These are phyloP conservation scores for Globisporangium parvum DNA, from an alignment of 352 stramenopile genomes.

Conservation along the genomic window DNA sequence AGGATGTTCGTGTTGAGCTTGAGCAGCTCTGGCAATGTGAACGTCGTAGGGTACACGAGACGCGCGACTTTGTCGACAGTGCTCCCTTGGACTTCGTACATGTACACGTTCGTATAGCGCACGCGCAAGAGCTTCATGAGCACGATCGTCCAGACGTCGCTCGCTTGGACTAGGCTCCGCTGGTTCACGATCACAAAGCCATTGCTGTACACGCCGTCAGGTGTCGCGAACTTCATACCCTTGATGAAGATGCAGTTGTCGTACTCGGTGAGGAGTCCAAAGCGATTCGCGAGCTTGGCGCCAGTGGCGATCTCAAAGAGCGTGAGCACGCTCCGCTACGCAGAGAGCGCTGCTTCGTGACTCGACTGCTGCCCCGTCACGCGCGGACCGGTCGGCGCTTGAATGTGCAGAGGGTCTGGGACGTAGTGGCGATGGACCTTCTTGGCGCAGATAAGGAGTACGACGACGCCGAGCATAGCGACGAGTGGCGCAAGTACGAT, in stretches of 20 bases:
- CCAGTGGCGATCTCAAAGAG: conserved; percentile 23
- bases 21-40: conserved; percentile 2
- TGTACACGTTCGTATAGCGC: conserved; percentile 9
- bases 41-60: conserved; percentile 6
- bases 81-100: conserved; percentile 8
- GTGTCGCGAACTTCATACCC: conserved; percentile 24
- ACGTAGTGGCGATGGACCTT: conserved; percentile 23
- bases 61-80: conserved; percentile 6
- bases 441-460: conserved; percentile 2
- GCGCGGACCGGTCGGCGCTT: not conserved
- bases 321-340: conserved; percentile 14
- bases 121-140: conserved; percentile 8
- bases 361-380: not conserved
- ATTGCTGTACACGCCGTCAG: conserved; percentile 16
- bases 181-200: conserved; percentile 13
- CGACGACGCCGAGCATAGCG: not conserved
- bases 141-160: not conserved
- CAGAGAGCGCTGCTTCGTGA: not conserved
- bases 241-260: conserved; percentile 27
- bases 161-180: not conserved
- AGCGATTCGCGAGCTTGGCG: conserved; percentile 16
- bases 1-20: conserved; percentile 5
- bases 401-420: conserved; percentile 1
- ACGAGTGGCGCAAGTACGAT: not conserved
- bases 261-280: conserved; percentile 21